These are phyloP conservation scores for Leucogyrophana mollusca DNA, from an alignment of 768 basidiomycete species.

Conservation along the genomic window DNA sequence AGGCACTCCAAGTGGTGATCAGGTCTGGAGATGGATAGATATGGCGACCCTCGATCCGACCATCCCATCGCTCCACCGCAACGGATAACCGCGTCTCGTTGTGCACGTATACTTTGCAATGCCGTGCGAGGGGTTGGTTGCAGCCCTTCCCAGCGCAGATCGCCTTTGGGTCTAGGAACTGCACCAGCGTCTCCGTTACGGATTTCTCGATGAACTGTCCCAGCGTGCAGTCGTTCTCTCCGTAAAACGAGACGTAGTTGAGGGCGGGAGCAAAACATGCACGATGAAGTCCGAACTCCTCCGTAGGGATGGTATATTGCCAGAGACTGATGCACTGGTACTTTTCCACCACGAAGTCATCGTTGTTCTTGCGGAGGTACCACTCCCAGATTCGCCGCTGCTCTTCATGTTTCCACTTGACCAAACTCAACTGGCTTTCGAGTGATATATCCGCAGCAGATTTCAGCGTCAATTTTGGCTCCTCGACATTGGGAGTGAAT, in stretches of 20 bases:
- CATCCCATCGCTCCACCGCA: slow-evolving; percentile 87
- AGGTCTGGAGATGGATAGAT: slow-evolving; percentile 64
- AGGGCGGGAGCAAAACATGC: slow-evolving; percentile 77
- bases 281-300: slow-evolving; percentile 63
- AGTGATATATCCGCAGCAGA: slow-evolving; percentile 67
- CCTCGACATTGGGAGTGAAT: slow-evolving; percentile 28
- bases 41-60: slow-evolving; percentile 61
- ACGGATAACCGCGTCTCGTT: slow-evolving; percentile 80
- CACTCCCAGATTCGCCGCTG: slow-evolving; percentile 93
- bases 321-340: slow-evolving; percentile 87
- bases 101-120: slow-evolving; percentile 91
- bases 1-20: slow-evolving; percentile 91
- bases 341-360: slow-evolving; percentile 88
- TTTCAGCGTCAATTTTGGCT: slow-evolving; percentile 47
- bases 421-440: slow-evolving; percentile 67
- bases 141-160: slow-evolving; percentile 85
- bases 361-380: slow-evolving; percentile 84
- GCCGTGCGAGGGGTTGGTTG: slow-evolving; percentile 73
- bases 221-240: slow-evolving; percentile 88
- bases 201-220: slow-evolving; percentile 90
- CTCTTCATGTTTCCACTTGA: slow-evolving; percentile 83
- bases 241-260: slow-evolving; percentile 83
- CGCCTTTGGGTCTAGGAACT: slow-evolving; percentile 71
- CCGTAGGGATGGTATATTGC: slow-evolving; percentile 76
- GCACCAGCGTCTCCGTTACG: slow-evolving; percentile 63